Evolutionary conservation across 1,139 yeast genomes (phyloP).

Genomic region (Saccharomyces hybrid): DNA sequence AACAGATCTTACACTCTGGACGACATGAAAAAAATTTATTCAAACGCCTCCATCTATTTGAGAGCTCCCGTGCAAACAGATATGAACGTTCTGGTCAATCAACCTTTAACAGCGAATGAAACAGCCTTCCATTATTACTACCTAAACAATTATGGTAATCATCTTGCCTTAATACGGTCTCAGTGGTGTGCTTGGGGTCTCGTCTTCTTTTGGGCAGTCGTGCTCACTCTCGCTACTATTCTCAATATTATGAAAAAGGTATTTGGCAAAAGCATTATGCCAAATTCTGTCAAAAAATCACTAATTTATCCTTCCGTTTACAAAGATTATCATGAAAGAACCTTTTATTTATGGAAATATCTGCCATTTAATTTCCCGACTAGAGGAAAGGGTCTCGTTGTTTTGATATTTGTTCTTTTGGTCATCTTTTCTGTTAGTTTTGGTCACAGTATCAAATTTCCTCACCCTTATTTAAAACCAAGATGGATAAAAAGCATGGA

Average conservation of each 20-base stretch:
- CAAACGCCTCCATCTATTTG: constrained; percentile 32
- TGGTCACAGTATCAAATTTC: constrained; percentile 34
- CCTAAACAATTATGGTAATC: constrained; percentile 32
- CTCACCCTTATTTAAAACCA: constrained; percentile 39
- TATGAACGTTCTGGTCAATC: constrained; percentile 15
- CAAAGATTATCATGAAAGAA: constrained; percentile 35
- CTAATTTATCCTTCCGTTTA: constrained; percentile 42
- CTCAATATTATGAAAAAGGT: constrained; percentile 25
- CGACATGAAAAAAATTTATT: constrained; percentile 28
- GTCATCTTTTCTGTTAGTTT: constrained; percentile 35
- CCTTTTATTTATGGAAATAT: constrained; percentile 25
- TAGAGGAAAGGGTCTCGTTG: constrained; percentile 39
- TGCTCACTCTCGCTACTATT: constrained; percentile 28
- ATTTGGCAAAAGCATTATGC: constrained; percentile 15
- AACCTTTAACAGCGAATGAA: constrained; percentile 31
- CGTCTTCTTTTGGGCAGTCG: constrained; percentile 35
- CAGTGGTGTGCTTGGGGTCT: constrained; percentile 40
- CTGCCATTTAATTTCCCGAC: constrained; percentile 42
- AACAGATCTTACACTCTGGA: constrained; percentile 28
- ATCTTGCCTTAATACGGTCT: constrained; percentile 29
- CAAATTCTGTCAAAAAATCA: constrained; percentile 23
- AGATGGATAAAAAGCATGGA: constrained; percentile 34
- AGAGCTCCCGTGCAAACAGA: constrained; percentile 25
- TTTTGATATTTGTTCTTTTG: constrained; percentile 35
- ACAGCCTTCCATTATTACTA: constrained; percentile 30